Evolutionary conservation across 139 green algal species (phyloP).

Genomic region (Gonium pectorale): DNA sequence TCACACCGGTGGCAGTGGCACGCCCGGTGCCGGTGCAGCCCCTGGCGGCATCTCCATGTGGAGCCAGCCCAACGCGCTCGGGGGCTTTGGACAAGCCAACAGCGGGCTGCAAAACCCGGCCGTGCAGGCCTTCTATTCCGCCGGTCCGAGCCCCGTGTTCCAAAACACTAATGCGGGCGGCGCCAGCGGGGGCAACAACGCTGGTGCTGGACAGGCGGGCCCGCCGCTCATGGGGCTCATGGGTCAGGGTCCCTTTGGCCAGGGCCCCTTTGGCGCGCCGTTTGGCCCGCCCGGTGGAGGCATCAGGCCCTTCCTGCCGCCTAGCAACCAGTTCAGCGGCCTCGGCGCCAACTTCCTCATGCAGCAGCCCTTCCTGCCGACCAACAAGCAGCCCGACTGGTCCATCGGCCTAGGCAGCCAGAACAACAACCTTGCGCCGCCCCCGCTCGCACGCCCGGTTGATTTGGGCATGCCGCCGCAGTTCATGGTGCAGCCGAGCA

Average conservation of each 20-base stretch:
- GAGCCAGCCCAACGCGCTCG: constrained; percentile 32
- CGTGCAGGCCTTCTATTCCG: constrained; percentile 28
- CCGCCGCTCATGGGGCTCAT: constrained; percentile 37
- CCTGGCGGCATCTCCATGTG: constrained; percentile 36
- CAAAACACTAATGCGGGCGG: neutral
- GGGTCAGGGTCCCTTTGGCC: neutral
- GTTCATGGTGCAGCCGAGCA: neutral
- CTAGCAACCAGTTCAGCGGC: constrained; percentile 43
- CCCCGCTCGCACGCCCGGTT: neutral
- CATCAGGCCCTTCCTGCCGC: constrained; percentile 26
- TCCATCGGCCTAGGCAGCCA: constrained; percentile 47
- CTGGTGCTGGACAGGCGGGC: neutral
- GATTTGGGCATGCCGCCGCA: constrained; percentile 34
- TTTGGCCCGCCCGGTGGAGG: constrained; percentile 5
- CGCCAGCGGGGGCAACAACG: neutral
- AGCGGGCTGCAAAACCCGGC: neutral
- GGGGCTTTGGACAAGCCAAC: neutral
- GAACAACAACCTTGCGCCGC: constrained; percentile 13
- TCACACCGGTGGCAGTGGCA: neutral
- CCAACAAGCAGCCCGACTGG: constrained; percentile 66
- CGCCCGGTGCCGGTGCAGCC: neutral
- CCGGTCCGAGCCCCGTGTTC: constrained; percentile 2
- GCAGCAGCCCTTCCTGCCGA: constrained; percentile 58
- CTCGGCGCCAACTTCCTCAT: constrained; percentile 48
- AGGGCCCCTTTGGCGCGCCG: constrained; percentile 15